Percentiles rank a stretch among this genome's conserved stretches.
Conservation (phyloP, 2,329 filamentous ascomycete genomes). For the Thermothelomyces thermophilus region DNA sequence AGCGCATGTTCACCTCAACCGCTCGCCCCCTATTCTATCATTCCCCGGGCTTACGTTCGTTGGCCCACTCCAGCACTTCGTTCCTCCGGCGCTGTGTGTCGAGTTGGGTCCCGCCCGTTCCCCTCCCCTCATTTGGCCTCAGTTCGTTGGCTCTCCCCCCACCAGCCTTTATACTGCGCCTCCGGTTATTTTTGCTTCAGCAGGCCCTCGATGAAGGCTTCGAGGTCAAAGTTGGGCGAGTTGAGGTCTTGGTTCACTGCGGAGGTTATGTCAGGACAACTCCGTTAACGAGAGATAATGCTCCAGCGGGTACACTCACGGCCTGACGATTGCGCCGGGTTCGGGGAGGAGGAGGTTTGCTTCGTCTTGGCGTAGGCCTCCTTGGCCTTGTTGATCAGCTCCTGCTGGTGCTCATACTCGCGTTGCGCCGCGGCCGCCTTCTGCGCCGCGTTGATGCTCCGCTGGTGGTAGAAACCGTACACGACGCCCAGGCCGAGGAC, state of each 20-base stretch:
- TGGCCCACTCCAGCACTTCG: background rate
- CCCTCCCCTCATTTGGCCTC: background rate
- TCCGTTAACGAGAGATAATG: background rate
- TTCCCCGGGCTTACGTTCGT: background rate
- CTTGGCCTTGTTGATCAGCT: constrained; percentile 89
- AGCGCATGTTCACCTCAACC: constrained; percentile 9
- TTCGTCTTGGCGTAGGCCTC: constrained; percentile 75
- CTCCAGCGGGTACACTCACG: constrained; percentile 27
- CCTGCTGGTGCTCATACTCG: constrained; percentile 86
- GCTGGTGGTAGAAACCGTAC: constrained; percentile 94
- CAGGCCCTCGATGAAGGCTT: constrained; percentile 69
- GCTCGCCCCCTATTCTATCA: background rate
- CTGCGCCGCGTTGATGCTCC: constrained; percentile 65
- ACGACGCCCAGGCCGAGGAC: constrained; percentile 85
- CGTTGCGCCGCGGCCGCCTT: constrained; percentile 64
- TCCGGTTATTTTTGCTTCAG: constrained; percentile 22
- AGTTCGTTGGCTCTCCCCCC: background rate
- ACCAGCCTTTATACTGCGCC: background rate
- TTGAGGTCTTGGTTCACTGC: constrained; percentile 52
- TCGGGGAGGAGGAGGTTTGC: constrained; percentile 44
- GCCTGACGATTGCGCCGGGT: constrained; percentile 29
- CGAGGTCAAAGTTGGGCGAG: constrained; percentile 88
- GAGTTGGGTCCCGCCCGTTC: background rate
- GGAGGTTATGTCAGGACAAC: constrained; percentile 1
- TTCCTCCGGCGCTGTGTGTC: background rate